Percentiles rank a stretch among this genome's conserved stretches.
phyloP scores from a whole-genome alignment of 805 yeast species.

The Maudiozyma saulgeensis region DNA sequence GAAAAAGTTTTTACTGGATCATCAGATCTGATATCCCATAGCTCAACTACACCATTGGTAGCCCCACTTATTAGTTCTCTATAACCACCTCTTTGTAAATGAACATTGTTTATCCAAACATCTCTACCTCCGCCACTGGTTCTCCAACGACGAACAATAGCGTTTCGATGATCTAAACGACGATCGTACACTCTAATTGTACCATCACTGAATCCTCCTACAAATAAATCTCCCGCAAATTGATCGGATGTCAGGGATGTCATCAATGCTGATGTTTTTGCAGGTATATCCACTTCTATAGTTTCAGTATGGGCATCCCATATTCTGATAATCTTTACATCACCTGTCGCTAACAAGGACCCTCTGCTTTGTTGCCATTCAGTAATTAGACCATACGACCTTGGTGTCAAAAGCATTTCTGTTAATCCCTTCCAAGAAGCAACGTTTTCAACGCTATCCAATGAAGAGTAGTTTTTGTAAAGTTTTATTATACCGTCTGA shows the following conservation, averaged over 20 bases:
- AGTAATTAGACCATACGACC: conserved; percentile 72
- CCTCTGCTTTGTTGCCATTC: conserved; percentile 99
- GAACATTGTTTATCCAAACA: conserved; percentile 62
- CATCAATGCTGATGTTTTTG: conserved; percentile 80
- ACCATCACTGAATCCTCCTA: conserved; percentile 90
- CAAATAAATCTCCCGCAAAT: conserved; percentile 82
- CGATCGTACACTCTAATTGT: conserved; percentile 84
- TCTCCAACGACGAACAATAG: conserved; percentile 79
- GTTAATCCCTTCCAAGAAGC: conserved; percentile 92
- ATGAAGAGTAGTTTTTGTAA: conserved; percentile 62
- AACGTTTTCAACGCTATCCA: conserved; percentile 48
- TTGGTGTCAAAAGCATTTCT: conserved; percentile 69
- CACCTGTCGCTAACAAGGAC: conserved; percentile 83
- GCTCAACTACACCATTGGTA: conserved; percentile 67
- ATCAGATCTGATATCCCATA: conserved; percentile 82
- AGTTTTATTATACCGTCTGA: conserved; percentile 91
- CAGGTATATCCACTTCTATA: conserved; percentile 80
- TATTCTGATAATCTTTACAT: conserved; percentile 77
- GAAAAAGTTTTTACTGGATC: conserved; percentile 61
- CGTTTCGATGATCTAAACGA: conserved; percentile 71
- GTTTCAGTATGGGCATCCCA: conserved; percentile 97
- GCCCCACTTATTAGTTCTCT: conserved; percentile 82
- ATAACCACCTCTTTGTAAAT: conserved; percentile 94
- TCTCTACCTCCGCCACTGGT: conserved; percentile 36
- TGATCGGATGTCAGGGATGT: conserved; percentile 90